These are phyloP conservation scores for Daldinia grandis DNA, from an alignment of 495 filamentous ascomycete genomes.

Conservation along the genomic window DNA sequence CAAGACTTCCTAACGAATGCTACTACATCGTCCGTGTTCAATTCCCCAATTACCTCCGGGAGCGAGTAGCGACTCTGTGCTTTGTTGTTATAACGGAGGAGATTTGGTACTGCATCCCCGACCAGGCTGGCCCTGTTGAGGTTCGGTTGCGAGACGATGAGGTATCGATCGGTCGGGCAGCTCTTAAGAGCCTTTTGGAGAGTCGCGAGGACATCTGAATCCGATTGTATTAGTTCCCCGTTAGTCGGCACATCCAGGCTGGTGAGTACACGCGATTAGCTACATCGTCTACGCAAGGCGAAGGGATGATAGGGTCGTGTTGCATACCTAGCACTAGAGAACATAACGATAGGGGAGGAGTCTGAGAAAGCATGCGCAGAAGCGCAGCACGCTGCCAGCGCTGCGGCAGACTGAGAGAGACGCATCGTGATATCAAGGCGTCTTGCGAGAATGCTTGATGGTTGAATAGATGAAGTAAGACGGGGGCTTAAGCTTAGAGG, in stretches of 20 bases:
- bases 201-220: slow-evolving; percentile 48
- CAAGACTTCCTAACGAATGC: slow-evolving; percentile 48
- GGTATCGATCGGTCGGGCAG: slow-evolving; percentile 81
- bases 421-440: slow-evolving; percentile 59
- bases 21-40: slow-evolving; percentile 55
- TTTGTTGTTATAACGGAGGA: slow-evolving; percentile 54
- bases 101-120: slow-evolving; percentile 64
- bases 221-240: slow-evolving; percentile 55
- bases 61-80: slow-evolving; percentile 51
- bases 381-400: slow-evolving; percentile 68
- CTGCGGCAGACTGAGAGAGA: slow-evolving; percentile 62
- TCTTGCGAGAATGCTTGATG: slow-evolving; percentile 19
- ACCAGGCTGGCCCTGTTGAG: slow-evolving; percentile 72
- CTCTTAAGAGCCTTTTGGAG: slow-evolving; percentile 60
- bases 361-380: slow-evolving; percentile 77
- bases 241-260: slow-evolving; percentile 46
- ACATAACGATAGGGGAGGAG: slow-evolving; percentile 85
- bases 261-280: slow-evolving; percentile 25
- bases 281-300: background rate
- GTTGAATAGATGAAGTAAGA: slow-evolving; percentile 14
- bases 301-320: slow-evolving; percentile 24
- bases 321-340: slow-evolving; percentile 80
- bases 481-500: slow-evolving; percentile 13
- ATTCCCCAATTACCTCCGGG: slow-evolving; percentile 68
- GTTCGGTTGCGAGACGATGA: slow-evolving; percentile 82